phyloP scores from a whole-genome alignment of 1,284 basidiomycete genomes.

The Boletellus dicymbophilus region DNA sequence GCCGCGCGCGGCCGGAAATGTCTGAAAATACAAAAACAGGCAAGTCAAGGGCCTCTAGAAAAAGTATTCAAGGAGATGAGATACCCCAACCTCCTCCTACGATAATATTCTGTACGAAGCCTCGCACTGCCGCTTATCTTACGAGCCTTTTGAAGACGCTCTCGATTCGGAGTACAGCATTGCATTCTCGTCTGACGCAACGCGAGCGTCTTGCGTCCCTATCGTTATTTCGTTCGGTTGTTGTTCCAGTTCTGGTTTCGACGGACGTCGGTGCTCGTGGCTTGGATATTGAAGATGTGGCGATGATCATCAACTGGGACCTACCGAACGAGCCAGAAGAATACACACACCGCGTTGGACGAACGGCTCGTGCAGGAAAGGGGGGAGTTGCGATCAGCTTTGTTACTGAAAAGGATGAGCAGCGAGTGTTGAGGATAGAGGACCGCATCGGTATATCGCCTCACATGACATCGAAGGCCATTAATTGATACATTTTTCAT shows the following conservation, averaged over 20 bases:
- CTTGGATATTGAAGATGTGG: slow-evolving; percentile 94
- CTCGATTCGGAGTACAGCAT: slow-evolving; percentile 81
- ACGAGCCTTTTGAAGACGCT: slow-evolving; percentile 81
- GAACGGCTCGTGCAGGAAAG: slow-evolving; percentile 94
- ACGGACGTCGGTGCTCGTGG: slow-evolving; percentile 96
- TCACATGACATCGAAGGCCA: background rate
- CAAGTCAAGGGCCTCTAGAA: slow-evolving; percentile 37
- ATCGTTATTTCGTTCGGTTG: slow-evolving; percentile 83
- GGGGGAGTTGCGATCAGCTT: slow-evolving; percentile 92
- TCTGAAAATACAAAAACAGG: slow-evolving; percentile 33
- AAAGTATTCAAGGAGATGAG: slow-evolving; percentile 46
- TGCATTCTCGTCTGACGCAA: slow-evolving; percentile 94
- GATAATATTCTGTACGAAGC: slow-evolving; percentile 92
- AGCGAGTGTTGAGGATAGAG: slow-evolving; percentile 84
- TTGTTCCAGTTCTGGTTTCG: slow-evolving; percentile 91
- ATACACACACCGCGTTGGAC: slow-evolving; percentile 81
- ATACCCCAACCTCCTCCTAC: slow-evolving; percentile 81
- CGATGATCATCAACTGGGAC: slow-evolving; percentile 97
- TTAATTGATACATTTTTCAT: background rate
- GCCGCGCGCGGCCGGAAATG: slow-evolving; percentile 54
- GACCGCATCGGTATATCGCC: slow-evolving; percentile 75
- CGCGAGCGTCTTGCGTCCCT: slow-evolving; percentile 85
- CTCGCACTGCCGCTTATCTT: slow-evolving; percentile 89
- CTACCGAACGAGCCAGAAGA: slow-evolving; percentile 78
- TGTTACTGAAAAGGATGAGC: slow-evolving; percentile 93